Base-by-base conservation (phyloP, 2,329 filamentous ascomycete genomes). In the Coniochaeta sp. region DNA sequence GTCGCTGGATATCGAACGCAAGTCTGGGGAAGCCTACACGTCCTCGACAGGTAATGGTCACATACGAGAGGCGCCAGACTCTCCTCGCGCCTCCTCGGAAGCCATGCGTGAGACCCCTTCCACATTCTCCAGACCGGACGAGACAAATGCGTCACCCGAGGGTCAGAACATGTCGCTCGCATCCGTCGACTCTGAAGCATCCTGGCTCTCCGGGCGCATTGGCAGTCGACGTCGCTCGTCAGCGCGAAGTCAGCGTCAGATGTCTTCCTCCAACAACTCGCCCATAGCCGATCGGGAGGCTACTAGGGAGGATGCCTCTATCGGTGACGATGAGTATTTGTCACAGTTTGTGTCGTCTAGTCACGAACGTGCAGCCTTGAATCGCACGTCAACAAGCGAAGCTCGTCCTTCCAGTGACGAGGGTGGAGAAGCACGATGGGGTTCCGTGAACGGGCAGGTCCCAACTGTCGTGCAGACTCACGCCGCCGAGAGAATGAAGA, bases 161-260 rank as follows among this genome's bases (percentile, higher is more conserved):
- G 81, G 76, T 38, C 82, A 92, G 70, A 91, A 92, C 33, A 89
- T 93, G 72, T 98, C 93, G 0, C 81, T 98, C 19, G 95, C 92
- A 1, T 97, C 93, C 0, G 91, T 98, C 62, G 95, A 97, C 70
- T 97, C 93, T 0, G 95, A 99, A 76, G 95, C 85, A 5, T 97
- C 93, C 0, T 99, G 95, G 95, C 86, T 99, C 52, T 95, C 92
- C 3, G 92, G 93, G 17, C 87, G 88, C 60, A 73, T 79, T 2
- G 72, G 66, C 1, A 64, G 62, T 19, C 70, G 68, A 36, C 67
- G 71, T 79, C 81, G 63, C 72, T 79, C 66, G 76, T 81, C 69
- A 14, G 63, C 68, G 75, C 69, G 65, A 76, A 74, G 60, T 69
- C 26, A 62, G 19, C 62, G 12, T 60, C 43, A 63, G 67, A 19